A percentile compares a stretch with the other conserved stretches of the same genome.
Evolutionary conservation across 208 protist genomes (phyloP).

Genomic region (Strigomonas culicis): DNA sequence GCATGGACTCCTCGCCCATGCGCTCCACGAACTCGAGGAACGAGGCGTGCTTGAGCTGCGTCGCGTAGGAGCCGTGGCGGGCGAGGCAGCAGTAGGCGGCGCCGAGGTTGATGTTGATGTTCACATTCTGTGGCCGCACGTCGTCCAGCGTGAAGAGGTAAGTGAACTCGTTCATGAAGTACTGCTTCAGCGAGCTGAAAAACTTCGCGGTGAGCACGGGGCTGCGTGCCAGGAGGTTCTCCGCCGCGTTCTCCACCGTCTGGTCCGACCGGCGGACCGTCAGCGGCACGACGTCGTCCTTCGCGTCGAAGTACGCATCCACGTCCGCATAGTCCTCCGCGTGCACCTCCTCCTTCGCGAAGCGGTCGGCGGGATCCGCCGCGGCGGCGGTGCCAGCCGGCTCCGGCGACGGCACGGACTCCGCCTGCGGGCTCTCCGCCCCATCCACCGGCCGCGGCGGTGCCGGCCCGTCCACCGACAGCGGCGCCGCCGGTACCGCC

Average conservation of each 20-base stretch:
- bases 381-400: slow-evolving; percentile 7
- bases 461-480: background rate
- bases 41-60: slow-evolving; percentile 72
- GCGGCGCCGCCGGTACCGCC: background rate
- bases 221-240: slow-evolving; percentile 55
- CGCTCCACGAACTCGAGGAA: slow-evolving; percentile 82
- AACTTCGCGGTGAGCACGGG: slow-evolving; percentile 65
- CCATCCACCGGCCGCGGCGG: slow-evolving; percentile 10
- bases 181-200: slow-evolving; percentile 58
- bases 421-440: slow-evolving; percentile 10
- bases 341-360: slow-evolving; percentile 15
- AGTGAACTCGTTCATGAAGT: slow-evolving; percentile 71
- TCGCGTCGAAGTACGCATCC: slow-evolving; percentile 24
- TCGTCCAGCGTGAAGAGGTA: slow-evolving; percentile 69
- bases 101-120: slow-evolving; percentile 71
- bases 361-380: slow-evolving; percentile 21
- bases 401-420: slow-evolving; percentile 15
- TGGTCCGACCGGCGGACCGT: slow-evolving; percentile 16
- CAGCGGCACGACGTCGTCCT: slow-evolving; percentile 48
- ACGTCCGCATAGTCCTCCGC: slow-evolving; percentile 10
- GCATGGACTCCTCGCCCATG: slow-evolving; percentile 85
- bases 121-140: slow-evolving; percentile 69
- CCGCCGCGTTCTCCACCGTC: slow-evolving; percentile 17
- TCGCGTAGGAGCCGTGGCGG: slow-evolving; percentile 68
- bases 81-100: slow-evolving; percentile 81